phyloP scores from a whole-genome alignment of 1,284 basidiomycete species.

The Xerocomus minutiporus region DNA sequence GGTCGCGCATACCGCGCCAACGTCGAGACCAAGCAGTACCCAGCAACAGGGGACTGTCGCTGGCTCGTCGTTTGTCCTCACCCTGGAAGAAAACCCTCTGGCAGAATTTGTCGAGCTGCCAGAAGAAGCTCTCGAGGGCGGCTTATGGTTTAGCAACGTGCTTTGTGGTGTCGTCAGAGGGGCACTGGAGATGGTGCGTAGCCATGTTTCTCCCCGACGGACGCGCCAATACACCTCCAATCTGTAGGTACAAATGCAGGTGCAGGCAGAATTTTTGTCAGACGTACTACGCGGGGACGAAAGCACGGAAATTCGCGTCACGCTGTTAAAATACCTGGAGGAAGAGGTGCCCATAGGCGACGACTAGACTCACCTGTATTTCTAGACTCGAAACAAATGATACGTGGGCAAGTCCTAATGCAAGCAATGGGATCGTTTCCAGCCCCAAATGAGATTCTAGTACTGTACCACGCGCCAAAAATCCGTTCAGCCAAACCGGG shows the following conservation, averaged over 20 bases:
- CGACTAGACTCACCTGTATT: conserved; percentile 47
- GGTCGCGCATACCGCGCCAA: conserved; percentile 62
- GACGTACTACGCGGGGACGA: conserved; percentile 93
- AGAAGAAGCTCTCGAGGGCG: conserved; percentile 86
- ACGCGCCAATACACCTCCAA: conserved; percentile 12
- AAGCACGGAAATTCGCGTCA: conserved; percentile 89
- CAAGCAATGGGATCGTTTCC: conserved; percentile 1
- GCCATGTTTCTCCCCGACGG: not conserved
- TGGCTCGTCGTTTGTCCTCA: conserved; percentile 71
- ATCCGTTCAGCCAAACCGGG: conserved; percentile 39
- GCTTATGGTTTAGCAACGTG: conserved; percentile 96
- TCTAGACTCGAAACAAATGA: conserved; percentile 7
- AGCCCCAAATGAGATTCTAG: conserved; percentile 2
- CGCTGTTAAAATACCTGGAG: conserved; percentile 86
- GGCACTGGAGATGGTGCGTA: conserved; percentile 90
- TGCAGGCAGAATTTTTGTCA: conserved; percentile 84
- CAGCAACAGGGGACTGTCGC: conserved; percentile 36
- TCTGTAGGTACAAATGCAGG: conserved; percentile 90
- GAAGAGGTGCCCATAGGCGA: conserved; percentile 87
- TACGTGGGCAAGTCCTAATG: conserved; percentile 4
- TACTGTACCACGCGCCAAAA: conserved; percentile 12
- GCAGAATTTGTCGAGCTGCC: conserved; percentile 98
- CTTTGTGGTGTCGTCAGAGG: conserved; percentile 92
- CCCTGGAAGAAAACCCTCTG: conserved; percentile 93
- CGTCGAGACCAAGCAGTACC: conserved; percentile 41